phyloP scores from a whole-genome alignment of 1,139 yeast species.

The Arxiozyma bovina region DNA sequence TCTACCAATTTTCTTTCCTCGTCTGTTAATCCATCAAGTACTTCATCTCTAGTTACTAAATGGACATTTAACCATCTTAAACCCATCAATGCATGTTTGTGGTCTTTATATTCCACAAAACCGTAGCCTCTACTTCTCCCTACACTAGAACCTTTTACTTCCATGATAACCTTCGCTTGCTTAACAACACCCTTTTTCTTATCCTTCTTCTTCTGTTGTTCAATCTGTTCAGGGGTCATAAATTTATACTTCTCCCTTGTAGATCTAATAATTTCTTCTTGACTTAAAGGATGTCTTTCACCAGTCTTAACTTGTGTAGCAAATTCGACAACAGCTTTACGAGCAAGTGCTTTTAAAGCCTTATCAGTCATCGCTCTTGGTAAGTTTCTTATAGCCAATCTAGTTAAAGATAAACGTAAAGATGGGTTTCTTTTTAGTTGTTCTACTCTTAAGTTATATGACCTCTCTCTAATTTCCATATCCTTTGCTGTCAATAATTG shows the following conservation, averaged over 20 bases:
- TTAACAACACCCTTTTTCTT: conserved; percentile 82
- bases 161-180: conserved; percentile 89
- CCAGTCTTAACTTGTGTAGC: conserved; percentile 82
- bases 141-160: conserved; percentile 72
- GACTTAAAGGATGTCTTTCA: conserved; percentile 73
- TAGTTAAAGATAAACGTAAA: conserved; percentile 80
- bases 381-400: conserved; percentile 86
- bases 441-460: conserved; percentile 76
- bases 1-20: conserved; percentile 53
- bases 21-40: conserved; percentile 60
- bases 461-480: conserved; percentile 79
- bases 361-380: conserved; percentile 89
- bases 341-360: conserved; percentile 81
- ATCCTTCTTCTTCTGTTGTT: conserved; percentile 43
- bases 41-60: conserved; percentile 63
- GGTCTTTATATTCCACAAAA: conserved; percentile 87
- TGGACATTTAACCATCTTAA: conserved; percentile 96
- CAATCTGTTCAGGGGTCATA: conserved; percentile 40
- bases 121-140: conserved; percentile 98
- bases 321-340: conserved; percentile 90
- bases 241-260: conserved; percentile 51
- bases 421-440: conserved; percentile 87
- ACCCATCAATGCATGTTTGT: conserved; percentile 89
- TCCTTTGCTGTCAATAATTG: conserved; percentile 60
- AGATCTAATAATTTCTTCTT: conserved; percentile 82